A percentile compares a stretch with the other conserved stretches of the same genome.
Evolutionary conservation across 208 protist genomes (phyloP).

Genomic region (Trypanosomatidae sp.): DNA sequence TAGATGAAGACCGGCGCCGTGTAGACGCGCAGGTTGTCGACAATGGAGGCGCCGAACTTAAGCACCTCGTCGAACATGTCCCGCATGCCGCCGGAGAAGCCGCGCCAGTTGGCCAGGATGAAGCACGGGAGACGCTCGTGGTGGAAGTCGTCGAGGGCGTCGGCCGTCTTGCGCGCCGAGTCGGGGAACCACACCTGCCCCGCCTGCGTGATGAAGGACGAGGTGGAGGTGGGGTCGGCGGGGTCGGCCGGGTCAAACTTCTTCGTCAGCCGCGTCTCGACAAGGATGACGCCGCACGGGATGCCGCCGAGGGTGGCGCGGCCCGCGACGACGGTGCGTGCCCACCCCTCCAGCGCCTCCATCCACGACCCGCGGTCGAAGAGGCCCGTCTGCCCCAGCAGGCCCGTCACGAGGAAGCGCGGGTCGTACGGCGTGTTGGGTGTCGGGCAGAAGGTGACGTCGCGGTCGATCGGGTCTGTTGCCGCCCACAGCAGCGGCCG

Average conservation of each 20-base stretch:
- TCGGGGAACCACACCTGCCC: constrained; percentile 98
- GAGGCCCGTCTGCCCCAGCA: constrained; percentile 51
- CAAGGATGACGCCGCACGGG: constrained; percentile 97
- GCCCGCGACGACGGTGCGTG: constrained; percentile 96
- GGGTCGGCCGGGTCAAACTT: constrained; percentile 95
- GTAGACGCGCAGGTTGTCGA: constrained; percentile 97
- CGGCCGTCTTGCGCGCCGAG: constrained; percentile 97
- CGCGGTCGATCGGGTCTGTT: constrained; percentile 81
- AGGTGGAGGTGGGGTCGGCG: constrained; percentile 87
- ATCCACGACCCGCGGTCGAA: constrained; percentile 93
- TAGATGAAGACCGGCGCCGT: constrained; percentile 97
- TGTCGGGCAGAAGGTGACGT: constrained; percentile 75
- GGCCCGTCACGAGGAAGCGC: constrained; percentile 72
- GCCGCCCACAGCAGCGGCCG: too few relatives aligned
- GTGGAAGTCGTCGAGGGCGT: constrained; percentile 98
- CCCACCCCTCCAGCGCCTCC: constrained; percentile 96
- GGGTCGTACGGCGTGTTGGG: constrained; percentile 82
- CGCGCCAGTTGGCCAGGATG: constrained; percentile 99
- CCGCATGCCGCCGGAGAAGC: constrained; percentile 98
- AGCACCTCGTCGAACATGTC: constrained; percentile 99
- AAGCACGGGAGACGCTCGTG: constrained; percentile 97
- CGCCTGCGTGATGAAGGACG: constrained; percentile 76
- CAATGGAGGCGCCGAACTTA: constrained; percentile 99
- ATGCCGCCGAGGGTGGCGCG: constrained; percentile 97
- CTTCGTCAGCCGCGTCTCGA: constrained; percentile 96